Evolutionary conservation across 371 early-diverging fungal species (phyloP), one percentile per base, ranked within the genome.

Genomic region (Apophysomyces elegans): DNA sequence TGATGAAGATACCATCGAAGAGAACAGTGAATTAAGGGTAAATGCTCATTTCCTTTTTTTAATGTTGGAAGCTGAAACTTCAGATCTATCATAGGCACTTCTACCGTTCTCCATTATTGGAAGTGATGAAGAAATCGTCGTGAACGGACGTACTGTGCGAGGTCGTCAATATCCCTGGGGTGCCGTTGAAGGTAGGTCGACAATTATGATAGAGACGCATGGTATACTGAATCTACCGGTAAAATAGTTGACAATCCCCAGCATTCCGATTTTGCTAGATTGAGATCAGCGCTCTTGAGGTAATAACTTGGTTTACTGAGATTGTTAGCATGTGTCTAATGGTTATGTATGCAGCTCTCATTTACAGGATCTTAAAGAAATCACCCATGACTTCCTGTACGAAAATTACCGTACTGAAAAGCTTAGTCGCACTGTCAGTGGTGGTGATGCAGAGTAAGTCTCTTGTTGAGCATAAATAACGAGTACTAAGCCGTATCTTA

Each of bases 121-220:
- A 14, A 90, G 93, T 70, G 97, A 98, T 59, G 96, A 97, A 64
- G 96, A 95, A 62, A 90, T 96, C 43, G 78, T 78, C 12, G 83
- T 93, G 13, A 91, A 91, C 67, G 88, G 87, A 56, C 85, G 88
- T 37, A 66, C 77, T 45, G 90, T 98, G 37, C 91, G 99, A 56
- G 99, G 97, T 59, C 89, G 99, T 59, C 95, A 91, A 73, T 99
- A 99, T 76, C 98, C 98, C 6, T 99, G 99, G 99, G 99, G 99
- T 68, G 87, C 96, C 58, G 96, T 99, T 32, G 97, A 99, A 77
- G 85, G 84, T 84, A 70, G 44, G 32, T 26, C 32, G 32, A n/a
- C 62, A 44, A 18, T 1, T 41, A 36, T 6, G 12, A n/a, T 13
- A 5, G 32, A 70, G 63, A 37, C 32, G 26, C 21, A 14, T 32